Base-by-base conservation (phyloP, 163 green algal genomes). In the Coccomyxa subellipsoidea region DNA sequence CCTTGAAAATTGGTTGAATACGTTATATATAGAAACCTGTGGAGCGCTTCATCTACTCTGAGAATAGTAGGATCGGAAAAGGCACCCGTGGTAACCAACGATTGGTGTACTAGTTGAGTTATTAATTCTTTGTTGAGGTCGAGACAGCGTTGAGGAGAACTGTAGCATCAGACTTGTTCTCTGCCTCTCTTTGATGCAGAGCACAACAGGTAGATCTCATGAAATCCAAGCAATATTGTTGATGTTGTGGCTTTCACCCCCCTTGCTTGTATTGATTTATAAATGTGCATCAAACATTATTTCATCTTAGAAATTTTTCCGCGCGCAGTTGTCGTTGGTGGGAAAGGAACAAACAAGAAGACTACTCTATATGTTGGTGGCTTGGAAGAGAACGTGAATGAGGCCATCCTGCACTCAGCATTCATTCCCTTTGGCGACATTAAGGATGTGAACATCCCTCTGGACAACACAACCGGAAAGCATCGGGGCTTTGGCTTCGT, bases 381-480 rank as follows among this genome's bases (percentile, higher is more conserved):
- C 0, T 37, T 99, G 47, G 94, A 97, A 40, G 93, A 98, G 66
- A 91, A 72, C 29, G 92, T 99, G 12, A 98, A 93, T 80, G 94
- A 97, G 73, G 89, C 91, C 3, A 91, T 92, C 6, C 87, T 99
- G 36, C 93, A 98, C 77, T 91, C 94, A 29, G 95, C 95, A 0
- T 99, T 99, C 88, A 91, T 99, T n/a, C 96, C 96, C 0, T 99
- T 99, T 90, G 96, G 96, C 0, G 95, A 98, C 23, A 91, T 99
- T 73, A 82, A 98, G 86, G 96, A 99, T 83, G 93, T 99, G 5
- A 96, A 94, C 72, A 95, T 99, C 6, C 96, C 96, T 0, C 81
- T 99, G 34, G 96, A 99, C 81, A 92, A 98, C 81, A 91, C 93
- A 10, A 97, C 90, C 0, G 94, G 96, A 23, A 96, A 95, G 84